Percentiles rank a stretch among this genome's conserved stretches.
Evolutionary conservation across 768 basidiomycete species (phyloP).

Genomic region (Terana coerulea): DNA sequence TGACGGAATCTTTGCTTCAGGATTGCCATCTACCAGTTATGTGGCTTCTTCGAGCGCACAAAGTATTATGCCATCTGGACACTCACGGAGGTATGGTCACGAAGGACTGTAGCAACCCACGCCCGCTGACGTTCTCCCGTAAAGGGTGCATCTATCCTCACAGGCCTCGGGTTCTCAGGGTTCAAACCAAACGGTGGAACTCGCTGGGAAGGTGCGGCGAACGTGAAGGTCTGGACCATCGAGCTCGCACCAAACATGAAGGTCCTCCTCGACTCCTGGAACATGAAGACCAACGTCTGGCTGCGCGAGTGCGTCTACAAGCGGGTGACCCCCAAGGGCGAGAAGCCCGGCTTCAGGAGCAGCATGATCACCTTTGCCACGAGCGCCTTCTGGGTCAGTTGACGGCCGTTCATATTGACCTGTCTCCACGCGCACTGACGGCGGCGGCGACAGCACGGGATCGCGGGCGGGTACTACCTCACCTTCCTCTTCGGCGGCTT

Average conservation of each 20-base stretch:
- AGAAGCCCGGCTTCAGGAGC: constrained; percentile 88
- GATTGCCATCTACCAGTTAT: constrained; percentile 64
- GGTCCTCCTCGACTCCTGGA: constrained; percentile 88
- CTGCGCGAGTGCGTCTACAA: constrained; percentile 96
- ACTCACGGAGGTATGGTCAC: constrained; percentile 66
- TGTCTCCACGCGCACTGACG: not conserved
- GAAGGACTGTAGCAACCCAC: not conserved
- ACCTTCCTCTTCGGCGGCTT: constrained; percentile 89
- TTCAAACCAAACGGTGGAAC: constrained; percentile 64
- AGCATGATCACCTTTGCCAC: constrained; percentile 92
- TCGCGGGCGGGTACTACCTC: constrained; percentile 87
- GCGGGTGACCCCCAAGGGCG: constrained; percentile 87
- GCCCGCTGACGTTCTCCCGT: not conserved
- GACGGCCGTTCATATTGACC: not conserved
- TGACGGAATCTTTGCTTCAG: constrained; percentile 29
- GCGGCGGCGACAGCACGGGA: constrained; percentile 66
- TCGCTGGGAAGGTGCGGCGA: constrained; percentile 86
- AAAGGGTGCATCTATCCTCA: constrained; percentile 90
- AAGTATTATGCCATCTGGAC: constrained; percentile 98
- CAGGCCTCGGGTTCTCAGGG: constrained; percentile 92
- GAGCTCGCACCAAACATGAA: constrained; percentile 91
- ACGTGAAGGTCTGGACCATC: constrained; percentile 75
- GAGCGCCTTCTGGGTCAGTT: constrained; percentile 93
- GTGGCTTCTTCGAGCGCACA: constrained; percentile 76
- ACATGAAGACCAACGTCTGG: constrained; percentile 97